Percentiles rank a stretch among this genome's conserved stretches.
These are phyloP conservation scores for Nepenthes mirabilis DNA, from an alignment of 148 eudicot genomes.

Conservation along the genomic window DNA sequence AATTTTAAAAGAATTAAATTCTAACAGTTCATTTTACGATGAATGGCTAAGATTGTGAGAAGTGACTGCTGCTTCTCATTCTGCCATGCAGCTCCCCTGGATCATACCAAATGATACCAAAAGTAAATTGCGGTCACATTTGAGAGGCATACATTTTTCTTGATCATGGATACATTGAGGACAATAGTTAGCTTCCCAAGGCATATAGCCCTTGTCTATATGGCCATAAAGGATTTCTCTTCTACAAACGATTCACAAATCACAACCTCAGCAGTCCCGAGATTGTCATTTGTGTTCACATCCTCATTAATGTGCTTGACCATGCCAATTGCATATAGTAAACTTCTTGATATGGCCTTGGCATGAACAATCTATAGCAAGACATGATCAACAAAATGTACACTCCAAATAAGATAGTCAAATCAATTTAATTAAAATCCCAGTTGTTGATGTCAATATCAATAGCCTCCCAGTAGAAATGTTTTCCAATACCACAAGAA, in stretches of 20 bases:
- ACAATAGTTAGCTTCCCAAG: slow-evolving; percentile 73
- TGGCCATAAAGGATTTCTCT: slow-evolving; percentile 64
- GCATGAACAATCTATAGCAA: slow-evolving; percentile 5
- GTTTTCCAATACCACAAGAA: too few species aligned
- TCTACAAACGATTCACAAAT: slow-evolving; percentile 83
- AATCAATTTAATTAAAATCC: background rate
- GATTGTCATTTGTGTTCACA: slow-evolving; percentile 28
- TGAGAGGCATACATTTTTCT: slow-evolving; percentile 53
- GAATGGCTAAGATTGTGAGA: too few species aligned
- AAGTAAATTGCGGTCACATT: too few species aligned
- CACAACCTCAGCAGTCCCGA: slow-evolving; percentile 50
- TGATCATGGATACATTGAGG: slow-evolving; percentile 55
- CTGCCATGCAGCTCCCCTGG: too few species aligned
- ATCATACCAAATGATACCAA: too few species aligned
- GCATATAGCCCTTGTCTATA: slow-evolving; percentile 71
- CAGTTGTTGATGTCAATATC: too few species aligned
- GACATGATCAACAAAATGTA: background rate
- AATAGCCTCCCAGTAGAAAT: too few species aligned
- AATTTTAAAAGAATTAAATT: too few species aligned
- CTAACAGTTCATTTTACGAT: too few species aligned
- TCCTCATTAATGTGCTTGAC: slow-evolving; percentile 57
- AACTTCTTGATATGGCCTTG: slow-evolving; percentile 55
- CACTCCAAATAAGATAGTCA: background rate
- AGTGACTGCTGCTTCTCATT: too few species aligned
- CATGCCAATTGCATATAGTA: slow-evolving; percentile 47